phyloP scores from a whole-genome alignment of 2,329 filamentous ascomycete genomes.

The Tolypocladium amazonense region DNA sequence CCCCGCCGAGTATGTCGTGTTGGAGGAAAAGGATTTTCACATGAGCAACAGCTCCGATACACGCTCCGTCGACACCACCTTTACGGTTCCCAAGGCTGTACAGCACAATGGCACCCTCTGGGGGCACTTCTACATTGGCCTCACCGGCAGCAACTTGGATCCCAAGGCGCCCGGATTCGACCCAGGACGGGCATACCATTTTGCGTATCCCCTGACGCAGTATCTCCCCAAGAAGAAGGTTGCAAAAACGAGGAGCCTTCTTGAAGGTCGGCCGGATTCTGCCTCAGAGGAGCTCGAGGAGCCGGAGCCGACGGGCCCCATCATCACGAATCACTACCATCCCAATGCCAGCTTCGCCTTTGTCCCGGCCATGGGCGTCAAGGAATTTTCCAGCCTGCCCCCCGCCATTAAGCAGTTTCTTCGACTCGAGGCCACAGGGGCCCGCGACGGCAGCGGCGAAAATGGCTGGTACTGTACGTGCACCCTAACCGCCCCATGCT shows the following conservation, averaged over 20 bases:
- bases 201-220: slow-evolving; percentile 75
- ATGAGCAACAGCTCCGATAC: slow-evolving; percentile 71
- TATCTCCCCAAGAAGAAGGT: slow-evolving; percentile 88
- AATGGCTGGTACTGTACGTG: slow-evolving; percentile 76
- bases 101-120: slow-evolving; percentile 91
- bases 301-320: slow-evolving; percentile 49
- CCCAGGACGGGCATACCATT: slow-evolving; percentile 66
- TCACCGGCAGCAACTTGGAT: slow-evolving; percentile 66
- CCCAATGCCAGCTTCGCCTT: slow-evolving; percentile 87
- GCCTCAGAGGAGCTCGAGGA: slow-evolving; percentile 38
- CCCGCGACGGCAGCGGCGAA: slow-evolving; percentile 72
- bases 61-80: slow-evolving; percentile 64
- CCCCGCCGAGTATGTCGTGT: slow-evolving; percentile 57
- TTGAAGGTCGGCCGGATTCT: slow-evolving; percentile 39
- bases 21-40: slow-evolving; percentile 71
- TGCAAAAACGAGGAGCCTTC: slow-evolving; percentile 75
- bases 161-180: slow-evolving; percentile 65
- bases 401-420: slow-evolving; percentile 70
- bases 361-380: slow-evolving; percentile 66
- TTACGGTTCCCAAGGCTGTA: slow-evolving; percentile 66
- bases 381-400: slow-evolving; percentile 55
- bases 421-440: slow-evolving; percentile 66
- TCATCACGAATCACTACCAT: slow-evolving; percentile 82
- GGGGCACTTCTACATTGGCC: slow-evolving; percentile 84
- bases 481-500: background rate